These are phyloP conservation scores for Sanghuangporus sanghuang DNA, from an alignment of 1,284 basidiomycete species.

Conservation along the genomic window DNA sequence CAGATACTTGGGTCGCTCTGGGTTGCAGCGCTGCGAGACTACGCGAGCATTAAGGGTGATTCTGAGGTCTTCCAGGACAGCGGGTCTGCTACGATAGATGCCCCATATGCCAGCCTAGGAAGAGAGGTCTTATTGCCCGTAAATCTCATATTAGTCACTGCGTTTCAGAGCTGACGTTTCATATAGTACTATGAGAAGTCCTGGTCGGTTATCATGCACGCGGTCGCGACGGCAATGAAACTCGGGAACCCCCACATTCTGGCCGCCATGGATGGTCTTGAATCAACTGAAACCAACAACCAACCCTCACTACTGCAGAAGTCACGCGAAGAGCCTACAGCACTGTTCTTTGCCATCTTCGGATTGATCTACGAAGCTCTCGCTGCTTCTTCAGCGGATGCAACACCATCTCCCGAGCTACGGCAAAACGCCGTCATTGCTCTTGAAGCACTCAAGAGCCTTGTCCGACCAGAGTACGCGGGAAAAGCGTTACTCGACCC, in stretches of 20 bases:
- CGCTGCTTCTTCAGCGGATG: conserved; percentile 59
- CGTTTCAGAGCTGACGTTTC: not conserved
- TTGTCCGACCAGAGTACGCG: conserved; percentile 76
- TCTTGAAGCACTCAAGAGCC: conserved; percentile 72
- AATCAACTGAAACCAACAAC: conserved; percentile 28
- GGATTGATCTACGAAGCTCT: conserved; percentile 92
- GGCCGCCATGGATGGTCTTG: conserved; percentile 78
- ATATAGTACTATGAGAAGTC: conserved; percentile 84
- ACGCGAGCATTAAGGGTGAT: conserved; percentile 85
- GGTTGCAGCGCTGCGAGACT: conserved; percentile 88
- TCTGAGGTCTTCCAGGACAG: conserved; percentile 78
- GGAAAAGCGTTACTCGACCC: conserved; percentile 79
- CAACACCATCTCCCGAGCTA: conserved; percentile 37
- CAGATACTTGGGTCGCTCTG: conserved; percentile 76
- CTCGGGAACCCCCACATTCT: conserved; percentile 63
- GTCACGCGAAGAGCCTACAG: conserved; percentile 63
- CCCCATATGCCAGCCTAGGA: conserved; percentile 82
- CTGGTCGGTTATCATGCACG: conserved; percentile 84
- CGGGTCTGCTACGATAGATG: conserved; percentile 69
- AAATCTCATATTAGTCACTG: conserved; percentile 27
- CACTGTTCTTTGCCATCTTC: conserved; percentile 87
- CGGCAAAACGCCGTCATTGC: conserved; percentile 55
- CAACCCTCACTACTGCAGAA: conserved; percentile 24
- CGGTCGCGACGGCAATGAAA: conserved; percentile 80
- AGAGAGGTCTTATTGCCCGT: conserved; percentile 89